Base-by-base conservation (phyloP, 306 rosid genomes). In the Cicer bijugum region DNA sequence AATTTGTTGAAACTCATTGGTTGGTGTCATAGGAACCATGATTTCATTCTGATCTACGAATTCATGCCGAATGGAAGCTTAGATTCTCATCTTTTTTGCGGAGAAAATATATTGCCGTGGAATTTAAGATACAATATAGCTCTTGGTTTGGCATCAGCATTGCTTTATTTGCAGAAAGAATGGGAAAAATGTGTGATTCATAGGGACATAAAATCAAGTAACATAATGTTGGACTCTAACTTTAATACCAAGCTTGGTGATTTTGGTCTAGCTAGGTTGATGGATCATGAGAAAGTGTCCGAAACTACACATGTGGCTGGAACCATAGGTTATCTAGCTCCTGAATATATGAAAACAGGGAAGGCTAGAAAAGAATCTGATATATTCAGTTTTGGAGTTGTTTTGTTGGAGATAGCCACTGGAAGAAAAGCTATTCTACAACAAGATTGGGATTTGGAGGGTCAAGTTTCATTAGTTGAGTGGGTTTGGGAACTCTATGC, bases 121-220 rank as follows among this genome's bases (percentile, higher is more conserved):
- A 20, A 20, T 6, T 45, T 64, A 28, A 76, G 86, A 67, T 68
- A 46, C 40, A 77, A 61, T 14, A 80, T 85, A n/a, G 82, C 75
- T n/a, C 38, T 9, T 0, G 83, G 80, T 1, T 67, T 85, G 48
- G 89, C 85, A 15, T 82, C 81, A 3, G 85, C 82, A 51, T 53
- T 85, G 73, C 14, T 82, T 0, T 85, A 85, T 40, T 37, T 85
- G 14, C 85, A 85, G 12, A 84, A 82, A 69, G 86, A 65, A 66
- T 85, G 82, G 67, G 83, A 73, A 12, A 68, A 76, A 5, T 85
- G 89, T 77, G 89, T 85, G 42, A 42, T 85, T 5, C 86, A 85
- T 1, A 76, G 84, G 55, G 89, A 85, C 77, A 82, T 82, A 6
- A 85, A 85, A 42, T 69, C 86, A 28, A 85, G 88, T 69, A 85